Conservation (phyloP, 1,284 basidiomycete species). For the Ustilago cynodontis region DNA sequence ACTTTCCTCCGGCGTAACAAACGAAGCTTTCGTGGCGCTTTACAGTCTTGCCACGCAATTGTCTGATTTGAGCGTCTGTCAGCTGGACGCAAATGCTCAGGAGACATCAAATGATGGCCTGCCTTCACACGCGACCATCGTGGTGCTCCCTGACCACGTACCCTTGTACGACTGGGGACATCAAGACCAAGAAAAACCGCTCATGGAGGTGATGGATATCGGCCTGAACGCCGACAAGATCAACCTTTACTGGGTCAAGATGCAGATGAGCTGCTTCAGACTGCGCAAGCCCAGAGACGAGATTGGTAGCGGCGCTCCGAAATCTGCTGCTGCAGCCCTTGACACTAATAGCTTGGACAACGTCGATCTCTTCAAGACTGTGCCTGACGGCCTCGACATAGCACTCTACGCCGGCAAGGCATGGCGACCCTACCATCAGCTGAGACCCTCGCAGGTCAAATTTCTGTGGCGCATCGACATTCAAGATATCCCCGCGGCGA, state of each 20-base stretch:
- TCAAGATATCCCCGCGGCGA: constrained; percentile 17
- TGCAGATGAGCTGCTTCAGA: constrained; percentile 23
- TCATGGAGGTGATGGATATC: constrained; percentile 21
- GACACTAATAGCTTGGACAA: neutral
- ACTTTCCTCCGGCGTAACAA: constrained; percentile 3
- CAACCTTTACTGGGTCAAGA: constrained; percentile 35
- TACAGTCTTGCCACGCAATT: constrained; percentile 50
- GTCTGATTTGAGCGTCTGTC: constrained; percentile 17
- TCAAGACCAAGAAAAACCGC: constrained; percentile 24
- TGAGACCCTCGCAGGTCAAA: constrained; percentile 39
- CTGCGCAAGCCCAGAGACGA: neutral
- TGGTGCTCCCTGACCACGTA: constrained; percentile 24
- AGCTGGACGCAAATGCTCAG: constrained; percentile 3
- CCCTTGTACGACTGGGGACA: constrained; percentile 36
- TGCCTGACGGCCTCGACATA: constrained; percentile 26
- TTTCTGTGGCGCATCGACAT: constrained; percentile 34
- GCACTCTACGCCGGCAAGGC: constrained; percentile 9
- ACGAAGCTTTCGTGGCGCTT: constrained; percentile 23
- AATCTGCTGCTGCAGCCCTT: neutral
- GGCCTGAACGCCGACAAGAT: constrained; percentile 28
- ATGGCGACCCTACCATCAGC: constrained; percentile 34
- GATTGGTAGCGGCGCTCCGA: neutral
- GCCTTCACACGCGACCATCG: neutral
- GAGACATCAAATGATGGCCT: neutral
- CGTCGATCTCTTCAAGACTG: constrained; percentile 13